Evolutionary conservation across 352 stramenopile species (phyloP).

Genomic region (Phytopythium helicoides): DNA sequence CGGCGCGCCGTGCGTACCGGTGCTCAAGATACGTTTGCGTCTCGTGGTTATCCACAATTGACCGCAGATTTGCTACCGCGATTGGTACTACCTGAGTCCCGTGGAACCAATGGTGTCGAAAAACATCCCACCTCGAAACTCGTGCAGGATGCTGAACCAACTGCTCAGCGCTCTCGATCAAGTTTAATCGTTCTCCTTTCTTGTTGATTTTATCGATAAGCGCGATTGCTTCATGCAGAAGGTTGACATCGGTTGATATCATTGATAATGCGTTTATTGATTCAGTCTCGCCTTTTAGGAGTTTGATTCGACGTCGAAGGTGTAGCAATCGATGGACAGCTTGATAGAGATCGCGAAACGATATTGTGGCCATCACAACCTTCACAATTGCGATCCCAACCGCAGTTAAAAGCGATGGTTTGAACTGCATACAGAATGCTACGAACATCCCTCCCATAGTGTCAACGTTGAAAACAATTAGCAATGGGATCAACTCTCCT

Average conservation of each 20-base stretch:
- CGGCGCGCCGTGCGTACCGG: conserved; percentile 7
- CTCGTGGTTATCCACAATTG: neutral
- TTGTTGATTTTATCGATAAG: no score
- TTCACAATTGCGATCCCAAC: conserved; percentile 21
- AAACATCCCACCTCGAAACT: neutral
- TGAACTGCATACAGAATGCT: conserved; percentile 36
- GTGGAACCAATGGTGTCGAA: neutral
- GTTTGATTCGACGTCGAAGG: neutral
- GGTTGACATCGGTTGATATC: conserved; percentile 4
- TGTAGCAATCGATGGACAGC: neutral
- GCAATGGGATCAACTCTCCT: conserved; percentile 12
- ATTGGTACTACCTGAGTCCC: no score
- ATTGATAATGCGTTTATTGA: neutral
- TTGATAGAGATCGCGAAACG: conserved; percentile 12
- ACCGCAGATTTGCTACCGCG: neutral
- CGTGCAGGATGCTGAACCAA: neutral
- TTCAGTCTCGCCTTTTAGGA: neutral
- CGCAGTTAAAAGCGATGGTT: conserved; percentile 23
- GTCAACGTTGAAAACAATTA: conserved; percentile 40
- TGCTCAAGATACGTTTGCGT: conserved; percentile 9
- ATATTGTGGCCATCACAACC: conserved; percentile 9
- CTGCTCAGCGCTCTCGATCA: neutral
- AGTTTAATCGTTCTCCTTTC: neutral
- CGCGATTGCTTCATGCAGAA: neutral
- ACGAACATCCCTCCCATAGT: conserved; percentile 44